Evolutionary conservation across 164 flowering plant genomes (phyloP).

Genomic region (Platanus orientalis): DNA sequence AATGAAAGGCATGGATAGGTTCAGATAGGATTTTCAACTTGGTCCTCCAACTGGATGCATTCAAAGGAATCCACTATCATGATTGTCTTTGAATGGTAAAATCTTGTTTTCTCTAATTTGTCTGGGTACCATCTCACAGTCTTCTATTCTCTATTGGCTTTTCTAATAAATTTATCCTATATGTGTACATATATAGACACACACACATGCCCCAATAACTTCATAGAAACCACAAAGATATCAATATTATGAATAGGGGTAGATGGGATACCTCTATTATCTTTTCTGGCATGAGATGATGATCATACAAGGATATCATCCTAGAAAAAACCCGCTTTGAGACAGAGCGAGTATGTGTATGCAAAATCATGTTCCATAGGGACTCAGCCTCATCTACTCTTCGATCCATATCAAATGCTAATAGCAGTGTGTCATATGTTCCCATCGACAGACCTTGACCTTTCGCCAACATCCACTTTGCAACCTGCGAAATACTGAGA

Average conservation of each 20-base stretch:
- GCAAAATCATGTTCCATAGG: conserved; percentile 87
- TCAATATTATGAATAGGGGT: neutral
- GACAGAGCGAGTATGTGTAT: conserved; percentile 72
- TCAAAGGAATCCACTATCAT: no score
- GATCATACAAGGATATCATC: conserved; percentile 85
- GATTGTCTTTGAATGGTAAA: no score
- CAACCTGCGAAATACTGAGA: conserved; percentile 39
- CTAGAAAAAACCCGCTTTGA: conserved; percentile 83
- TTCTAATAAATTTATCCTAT: no score
- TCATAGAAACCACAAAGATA: neutral
- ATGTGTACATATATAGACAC: no score
- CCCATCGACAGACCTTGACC: conserved; percentile 96
- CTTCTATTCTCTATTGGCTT: no score
- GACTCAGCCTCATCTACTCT: conserved; percentile 92
- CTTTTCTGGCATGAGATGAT: conserved; percentile 66
- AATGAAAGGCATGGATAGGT: no score
- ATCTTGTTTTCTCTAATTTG: no score
- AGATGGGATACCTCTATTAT: conserved; percentile 60
- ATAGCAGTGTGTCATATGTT: conserved; percentile 78
- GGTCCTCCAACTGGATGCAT: no score
- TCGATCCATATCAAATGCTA: conserved; percentile 88
- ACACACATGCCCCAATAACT: no score
- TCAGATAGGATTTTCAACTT: no score
- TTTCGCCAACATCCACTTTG: conserved; percentile 97
- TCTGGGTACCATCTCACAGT: no score